These are phyloP conservation scores for Colletotrichum ledebouriae DNA, from an alignment of 2,329 filamentous ascomycete genomes.

Conservation along the genomic window DNA sequence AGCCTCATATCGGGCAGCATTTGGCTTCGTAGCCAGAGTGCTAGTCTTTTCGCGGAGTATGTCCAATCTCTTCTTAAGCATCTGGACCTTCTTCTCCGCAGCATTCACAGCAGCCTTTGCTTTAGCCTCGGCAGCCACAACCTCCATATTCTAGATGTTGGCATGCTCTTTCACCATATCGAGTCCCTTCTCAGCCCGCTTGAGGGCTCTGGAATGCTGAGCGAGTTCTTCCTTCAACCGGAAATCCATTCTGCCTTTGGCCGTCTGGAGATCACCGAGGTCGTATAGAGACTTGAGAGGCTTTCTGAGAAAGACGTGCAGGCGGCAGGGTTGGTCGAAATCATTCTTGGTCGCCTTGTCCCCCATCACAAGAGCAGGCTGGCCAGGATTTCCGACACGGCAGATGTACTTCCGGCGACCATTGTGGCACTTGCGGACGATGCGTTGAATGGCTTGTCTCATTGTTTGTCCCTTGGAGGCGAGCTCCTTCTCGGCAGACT, in stretches of 20 bases:
- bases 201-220: neutral
- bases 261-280: neutral
- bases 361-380: neutral
- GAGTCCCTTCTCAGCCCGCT: too few species aligned
- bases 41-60: too few species aligned
- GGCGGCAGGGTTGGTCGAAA: neutral
- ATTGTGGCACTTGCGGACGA: neutral
- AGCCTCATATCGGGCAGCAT: too few species aligned
- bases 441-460: neutral
- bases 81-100: too few species aligned
- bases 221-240: neutral
- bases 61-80: too few species aligned
- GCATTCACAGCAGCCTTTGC: too few species aligned
- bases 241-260: neutral
- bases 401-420: neutral
- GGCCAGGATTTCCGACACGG: rapidly evolving
- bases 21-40: too few species aligned
- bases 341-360: neutral
- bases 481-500: neutral
- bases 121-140: too few species aligned
- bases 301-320: neutral
- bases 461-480: neutral
- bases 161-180: neutral
- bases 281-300: neutral
- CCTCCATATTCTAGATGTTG: neutral